Conservation (phyloP, 2,329 filamentous ascomycete genomes). For the Ophiostoma populinum region DNA sequence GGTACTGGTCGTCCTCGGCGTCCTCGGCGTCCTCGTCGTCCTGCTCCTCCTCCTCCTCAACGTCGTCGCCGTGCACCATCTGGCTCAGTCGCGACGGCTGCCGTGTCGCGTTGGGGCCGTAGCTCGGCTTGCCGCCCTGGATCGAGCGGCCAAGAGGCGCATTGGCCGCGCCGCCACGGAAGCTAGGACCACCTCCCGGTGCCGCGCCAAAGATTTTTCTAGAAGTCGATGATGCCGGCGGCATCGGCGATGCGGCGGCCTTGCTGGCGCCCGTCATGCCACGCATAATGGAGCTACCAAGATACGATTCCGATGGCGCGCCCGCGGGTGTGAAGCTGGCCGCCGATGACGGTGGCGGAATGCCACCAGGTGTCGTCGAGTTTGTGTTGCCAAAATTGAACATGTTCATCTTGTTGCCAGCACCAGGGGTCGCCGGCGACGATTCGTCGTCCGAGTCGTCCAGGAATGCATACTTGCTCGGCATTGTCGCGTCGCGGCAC, state of each 20-base stretch:
- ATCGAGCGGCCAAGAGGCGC: conserved; percentile 32
- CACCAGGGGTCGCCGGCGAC: conserved; percentile 10
- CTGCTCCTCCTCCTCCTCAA: conserved; percentile 21
- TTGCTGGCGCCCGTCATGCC: conserved; percentile 14
- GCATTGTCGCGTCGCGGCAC: conserved; percentile 5
- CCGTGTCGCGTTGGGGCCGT: conserved; percentile 4
- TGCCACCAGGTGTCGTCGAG: conserved; percentile 35
- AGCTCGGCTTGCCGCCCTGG: conserved; percentile 12
- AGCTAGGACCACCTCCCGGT: neutral
- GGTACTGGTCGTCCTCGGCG: conserved; percentile 12
- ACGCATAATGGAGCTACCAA: conserved; percentile 36
- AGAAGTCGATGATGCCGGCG: too few species aligned
- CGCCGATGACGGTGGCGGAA: conserved; percentile 33
- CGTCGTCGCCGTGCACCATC: conserved; percentile 20
- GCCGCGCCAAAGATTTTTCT: conserved; percentile 7
- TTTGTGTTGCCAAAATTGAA: conserved; percentile 25
- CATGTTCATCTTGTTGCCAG: conserved; percentile 12
- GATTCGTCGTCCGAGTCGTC: conserved; percentile 9
- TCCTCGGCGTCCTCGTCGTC: conserved; percentile 22
- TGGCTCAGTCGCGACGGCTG: conserved; percentile 36
- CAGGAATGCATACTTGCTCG: conserved; percentile 9
- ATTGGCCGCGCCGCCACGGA: conserved; percentile 17
- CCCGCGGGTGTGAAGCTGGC: conserved; percentile 39
- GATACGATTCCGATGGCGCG: conserved; percentile 35
- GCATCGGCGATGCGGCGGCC: neutral